Percentiles rank a stretch among this genome's conserved stretches.
phyloP scores from a whole-genome alignment of 148 eudicot genomes.

The Amaranthus palmeri region DNA sequence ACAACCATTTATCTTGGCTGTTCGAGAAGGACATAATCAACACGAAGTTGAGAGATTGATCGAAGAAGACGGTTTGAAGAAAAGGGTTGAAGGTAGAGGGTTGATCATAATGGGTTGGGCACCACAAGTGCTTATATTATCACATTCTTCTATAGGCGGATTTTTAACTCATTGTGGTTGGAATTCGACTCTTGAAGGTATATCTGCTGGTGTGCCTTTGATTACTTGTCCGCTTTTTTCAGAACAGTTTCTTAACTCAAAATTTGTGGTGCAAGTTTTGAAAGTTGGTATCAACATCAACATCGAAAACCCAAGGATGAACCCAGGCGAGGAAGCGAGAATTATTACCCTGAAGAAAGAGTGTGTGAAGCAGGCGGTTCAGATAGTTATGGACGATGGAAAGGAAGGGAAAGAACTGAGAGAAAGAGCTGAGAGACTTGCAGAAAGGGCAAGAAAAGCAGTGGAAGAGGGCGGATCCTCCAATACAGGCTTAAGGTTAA shows the following conservation, averaged over 20 bases:
- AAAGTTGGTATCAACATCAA: slow-evolving; percentile 29
- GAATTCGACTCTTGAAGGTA: slow-evolving; percentile 50
- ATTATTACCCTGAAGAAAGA: slow-evolving; percentile 17
- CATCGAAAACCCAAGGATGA: background rate
- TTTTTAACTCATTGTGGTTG: slow-evolving; percentile 59
- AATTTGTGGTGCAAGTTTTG: slow-evolving; percentile 31
- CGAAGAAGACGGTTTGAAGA: slow-evolving; percentile 30
- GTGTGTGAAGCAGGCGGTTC: slow-evolving; percentile 19
- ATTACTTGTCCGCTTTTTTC: slow-evolving; percentile 47
- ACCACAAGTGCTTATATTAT: slow-evolving; percentile 44
- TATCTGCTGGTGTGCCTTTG: slow-evolving; percentile 42
- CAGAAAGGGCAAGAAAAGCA: slow-evolving; percentile 23
- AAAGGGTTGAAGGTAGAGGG: slow-evolving; percentile 33
- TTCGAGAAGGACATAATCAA: slow-evolving; percentile 25
- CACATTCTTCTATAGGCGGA: slow-evolving; percentile 38
- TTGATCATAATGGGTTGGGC: slow-evolving; percentile 47
- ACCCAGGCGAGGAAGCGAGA: slow-evolving; percentile 14
- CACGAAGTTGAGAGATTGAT: slow-evolving; percentile 36
- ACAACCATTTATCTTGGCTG: slow-evolving; percentile 34
- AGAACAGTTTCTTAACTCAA: slow-evolving; percentile 42
- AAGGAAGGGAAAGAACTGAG: slow-evolving; percentile 27
- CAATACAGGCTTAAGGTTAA: slow-evolving; percentile 1
- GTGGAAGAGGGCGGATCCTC: slow-evolving; percentile 30
- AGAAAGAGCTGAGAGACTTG: slow-evolving; percentile 18
- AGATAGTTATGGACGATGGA: slow-evolving; percentile 28